Conservation (phyloP, 1,284 basidiomycete species). For the Cystobasidium sp. region DNA sequence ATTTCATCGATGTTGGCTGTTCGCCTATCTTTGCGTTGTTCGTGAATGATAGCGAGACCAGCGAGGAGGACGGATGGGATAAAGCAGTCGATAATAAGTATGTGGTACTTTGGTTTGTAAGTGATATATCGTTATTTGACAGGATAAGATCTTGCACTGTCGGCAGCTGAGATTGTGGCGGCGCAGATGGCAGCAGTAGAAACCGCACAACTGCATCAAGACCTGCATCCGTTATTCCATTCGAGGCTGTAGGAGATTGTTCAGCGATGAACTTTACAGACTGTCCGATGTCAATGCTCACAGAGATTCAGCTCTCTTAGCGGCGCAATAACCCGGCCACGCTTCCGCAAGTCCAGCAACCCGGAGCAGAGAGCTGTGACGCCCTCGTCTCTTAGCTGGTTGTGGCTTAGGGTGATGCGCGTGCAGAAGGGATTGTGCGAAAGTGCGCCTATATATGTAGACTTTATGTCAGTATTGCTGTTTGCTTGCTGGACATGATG, state of each 20-base stretch:
- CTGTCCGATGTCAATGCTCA: background rate
- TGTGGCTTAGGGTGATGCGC: slow-evolving; percentile 37
- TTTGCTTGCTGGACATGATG: background rate
- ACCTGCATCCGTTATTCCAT: slow-evolving; percentile 41
- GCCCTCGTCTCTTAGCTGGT: slow-evolving; percentile 33
- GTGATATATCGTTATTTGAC: slow-evolving; percentile 33
- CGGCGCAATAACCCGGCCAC: slow-evolving; percentile 27
- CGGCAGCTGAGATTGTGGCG: slow-evolving; percentile 39
- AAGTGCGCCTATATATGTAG: slow-evolving; percentile 2
- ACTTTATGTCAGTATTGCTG: slow-evolving; percentile 9
- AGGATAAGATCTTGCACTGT: slow-evolving; percentile 39
- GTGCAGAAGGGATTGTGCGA: slow-evolving; percentile 40
- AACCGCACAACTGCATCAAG: slow-evolving; percentile 37
- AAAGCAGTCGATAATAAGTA: slow-evolving; percentile 42
- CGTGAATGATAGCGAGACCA: slow-evolving; percentile 35
- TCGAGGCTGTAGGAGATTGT: slow-evolving; percentile 21
- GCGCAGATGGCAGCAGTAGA: slow-evolving; percentile 41
- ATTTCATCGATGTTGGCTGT: slow-evolving; percentile 16
- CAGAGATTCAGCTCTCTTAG: slow-evolving; percentile 37
- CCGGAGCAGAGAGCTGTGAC: slow-evolving; percentile 33
- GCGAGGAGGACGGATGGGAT: slow-evolving; percentile 33
- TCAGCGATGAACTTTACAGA: background rate
- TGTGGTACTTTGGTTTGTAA: slow-evolving; percentile 23
- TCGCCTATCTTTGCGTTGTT: slow-evolving; percentile 21
- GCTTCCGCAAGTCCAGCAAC: slow-evolving; percentile 38